A percentile compares a stretch with the other conserved stretches of the same genome.
These are phyloP conservation scores for Metschnikowia bowlesiae DNA, from an alignment of 805 yeast genomes.

Conservation along the genomic window DNA sequence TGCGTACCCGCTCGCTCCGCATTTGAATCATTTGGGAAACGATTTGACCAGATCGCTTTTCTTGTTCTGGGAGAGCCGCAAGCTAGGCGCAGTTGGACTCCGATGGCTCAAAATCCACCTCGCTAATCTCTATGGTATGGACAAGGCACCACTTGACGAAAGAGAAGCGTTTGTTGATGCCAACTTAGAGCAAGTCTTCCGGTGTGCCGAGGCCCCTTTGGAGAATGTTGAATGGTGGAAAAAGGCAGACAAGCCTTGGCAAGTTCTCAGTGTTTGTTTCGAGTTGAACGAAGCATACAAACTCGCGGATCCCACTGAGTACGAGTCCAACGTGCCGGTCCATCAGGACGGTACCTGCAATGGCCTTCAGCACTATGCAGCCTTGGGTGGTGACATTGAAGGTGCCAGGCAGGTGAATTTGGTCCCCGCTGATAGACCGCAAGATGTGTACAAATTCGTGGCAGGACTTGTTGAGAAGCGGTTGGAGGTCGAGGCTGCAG, in stretches of 20 bases:
- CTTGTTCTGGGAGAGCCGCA: conserved; percentile 72
- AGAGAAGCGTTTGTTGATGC: conserved; percentile 58
- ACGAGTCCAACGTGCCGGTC: conserved; percentile 67
- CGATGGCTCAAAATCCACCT: conserved; percentile 74
- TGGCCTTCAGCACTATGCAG: conserved; percentile 84
- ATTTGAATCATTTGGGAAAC: conserved; percentile 75
- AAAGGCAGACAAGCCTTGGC: conserved; percentile 81
- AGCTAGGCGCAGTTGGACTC: conserved; percentile 59
- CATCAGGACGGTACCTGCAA: conserved; percentile 88
- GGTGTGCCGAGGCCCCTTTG: conserved; percentile 62
- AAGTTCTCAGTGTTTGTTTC: conserved; percentile 64
- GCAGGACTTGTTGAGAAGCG: conserved; percentile 57
- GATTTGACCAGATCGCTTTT: conserved; percentile 71
- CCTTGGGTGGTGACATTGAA: conserved; percentile 77
- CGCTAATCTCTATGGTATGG: conserved; percentile 70
- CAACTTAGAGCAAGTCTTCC: conserved; percentile 49
- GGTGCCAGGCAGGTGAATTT: conserved; percentile 80
- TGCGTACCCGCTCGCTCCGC: conserved; percentile 78
- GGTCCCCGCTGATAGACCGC: conserved; percentile 66
- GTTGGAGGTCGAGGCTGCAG: conserved; percentile 49
- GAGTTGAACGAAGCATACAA: conserved; percentile 61
- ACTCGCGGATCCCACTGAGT: conserved; percentile 60
- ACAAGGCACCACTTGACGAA: conserved; percentile 63
- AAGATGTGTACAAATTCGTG: conserved; percentile 71
- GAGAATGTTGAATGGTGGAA: conserved; percentile 61